These are phyloP conservation scores for Entomortierella chlamydospora DNA, from an alignment of 192 early-diverging fungal species.

Conservation along the genomic window DNA sequence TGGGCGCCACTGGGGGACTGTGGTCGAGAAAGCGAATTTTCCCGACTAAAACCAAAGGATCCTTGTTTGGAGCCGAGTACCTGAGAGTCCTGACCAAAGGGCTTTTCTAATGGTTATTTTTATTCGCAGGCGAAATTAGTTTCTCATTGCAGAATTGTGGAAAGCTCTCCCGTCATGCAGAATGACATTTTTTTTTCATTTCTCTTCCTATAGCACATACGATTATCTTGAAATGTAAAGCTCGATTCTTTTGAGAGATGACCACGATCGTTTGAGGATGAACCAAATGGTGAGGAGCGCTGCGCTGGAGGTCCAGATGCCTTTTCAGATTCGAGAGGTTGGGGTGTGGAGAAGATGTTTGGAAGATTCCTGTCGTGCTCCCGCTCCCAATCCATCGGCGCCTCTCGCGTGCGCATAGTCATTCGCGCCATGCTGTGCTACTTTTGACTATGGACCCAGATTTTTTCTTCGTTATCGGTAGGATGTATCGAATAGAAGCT, in stretches of 20 bases:
- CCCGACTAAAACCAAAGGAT: conserved; percentile 11
- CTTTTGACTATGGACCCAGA: too few species aligned
- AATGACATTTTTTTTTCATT: too few species aligned
- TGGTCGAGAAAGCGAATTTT: conserved; percentile 11
- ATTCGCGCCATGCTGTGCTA: conserved; percentile 26
- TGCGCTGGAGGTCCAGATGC: not conserved
- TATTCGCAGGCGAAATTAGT: not conserved
- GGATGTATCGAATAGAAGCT: too few species aligned
- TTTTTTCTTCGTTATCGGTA: too few species aligned
- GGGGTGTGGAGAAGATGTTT: conserved; percentile 33
- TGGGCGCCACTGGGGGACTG: conserved; percentile 8
- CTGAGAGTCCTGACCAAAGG: conserved; percentile 33
- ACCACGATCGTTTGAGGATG: not conserved
- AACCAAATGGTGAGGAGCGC: not conserved
- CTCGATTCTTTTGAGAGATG: conserved; percentile 15
- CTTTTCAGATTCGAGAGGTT: conserved; percentile 4
- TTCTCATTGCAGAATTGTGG: too few species aligned
- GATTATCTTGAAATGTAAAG: conserved; percentile 25
- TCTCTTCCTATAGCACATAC: conserved; percentile 5
- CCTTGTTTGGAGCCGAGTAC: conserved; percentile 4
- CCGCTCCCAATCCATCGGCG: conserved; percentile 53
- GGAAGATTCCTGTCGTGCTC: conserved; percentile 36
- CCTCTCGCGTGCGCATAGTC: conserved; percentile 39
- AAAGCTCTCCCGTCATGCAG: too few species aligned
- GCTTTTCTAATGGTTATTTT: conserved; percentile 4